Evolutionary conservation across 805 yeast genomes (phyloP), one percentile per base, ranked within the genome.

Genomic region (Wickerhamiella vanderwaltii): DNA sequence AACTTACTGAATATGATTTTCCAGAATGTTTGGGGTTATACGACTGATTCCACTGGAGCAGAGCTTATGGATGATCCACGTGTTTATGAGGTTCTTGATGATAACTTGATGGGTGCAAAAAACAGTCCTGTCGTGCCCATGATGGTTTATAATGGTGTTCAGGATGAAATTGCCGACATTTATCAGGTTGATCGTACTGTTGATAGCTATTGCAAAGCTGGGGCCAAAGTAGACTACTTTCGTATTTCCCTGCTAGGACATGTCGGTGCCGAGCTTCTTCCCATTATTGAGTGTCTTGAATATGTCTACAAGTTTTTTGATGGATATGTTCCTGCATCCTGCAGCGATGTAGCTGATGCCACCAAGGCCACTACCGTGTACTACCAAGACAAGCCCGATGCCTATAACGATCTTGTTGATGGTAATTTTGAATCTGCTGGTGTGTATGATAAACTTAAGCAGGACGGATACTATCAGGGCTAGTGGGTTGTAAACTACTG

Each of bases 101-200:
- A 49, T 19, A 52, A 52, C 35, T 32, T 43, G 12, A 46, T 52
- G 18, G 35, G 35, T 6, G 30, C 18, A 5, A 17, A 16, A 16
- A 7, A 29, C 6, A 13, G 22, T 3, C 35, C 35, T 6, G 47
- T 11, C 11, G 49, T 43, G 18, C 57, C 55, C 2, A 23, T 52
- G 41, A 46, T 36, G 29, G 46, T 53, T n/a, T 52, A 49, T 43
- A 51, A 53, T 29, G 52, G 55, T 17, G 43, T 37, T 11, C 23
- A 35, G 17, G 57, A 53, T 35, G 51, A 50, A 33, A 43, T 52
- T 22, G 51, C 43, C 19, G 49, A 48, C n/a, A 26, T 43, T 32
- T 35, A 17, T 3, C 33, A 16, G 16, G 55, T 52, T 6, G 55
- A 51, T 22, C 11, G 28, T 11, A 26, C 22, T 17, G 39, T 43